Evolutionary conservation across 2,329 filamentous ascomycete species (phyloP).

Genomic region (Immersiporthe knoxdaviesiana): DNA sequence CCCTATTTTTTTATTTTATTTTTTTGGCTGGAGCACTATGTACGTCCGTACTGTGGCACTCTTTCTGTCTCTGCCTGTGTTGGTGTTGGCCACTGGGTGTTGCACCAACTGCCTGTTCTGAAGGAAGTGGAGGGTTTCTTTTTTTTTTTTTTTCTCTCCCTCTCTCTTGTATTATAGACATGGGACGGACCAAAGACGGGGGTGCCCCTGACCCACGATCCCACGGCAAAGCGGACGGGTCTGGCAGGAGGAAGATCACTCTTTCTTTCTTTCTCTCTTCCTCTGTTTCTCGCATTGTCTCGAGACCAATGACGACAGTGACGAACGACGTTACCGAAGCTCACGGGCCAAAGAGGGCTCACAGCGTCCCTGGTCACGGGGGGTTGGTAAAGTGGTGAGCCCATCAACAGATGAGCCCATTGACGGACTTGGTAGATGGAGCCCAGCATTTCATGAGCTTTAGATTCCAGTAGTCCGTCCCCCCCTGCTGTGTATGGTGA

Average conservation of each 20-base stretch:
- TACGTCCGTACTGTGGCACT: no score
- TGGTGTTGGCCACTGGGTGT: not conserved
- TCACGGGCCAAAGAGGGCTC: constrained; percentile 5
- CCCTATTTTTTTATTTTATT: constrained; percentile 24
- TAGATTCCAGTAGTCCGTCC: not conserved
- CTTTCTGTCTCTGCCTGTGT: constrained; percentile 1
- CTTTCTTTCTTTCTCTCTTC: not conserved
- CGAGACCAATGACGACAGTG: constrained; percentile 24
- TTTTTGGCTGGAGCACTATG: not conserved
- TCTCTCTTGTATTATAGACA: constrained; percentile 3
- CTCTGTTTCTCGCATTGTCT: not conserved
- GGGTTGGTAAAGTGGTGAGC: not conserved
- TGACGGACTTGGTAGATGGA: not conserved
- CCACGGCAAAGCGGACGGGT: constrained; percentile 4
- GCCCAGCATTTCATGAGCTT: not conserved
- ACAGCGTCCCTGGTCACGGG: not conserved
- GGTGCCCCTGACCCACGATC: not conserved
- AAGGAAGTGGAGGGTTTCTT: not conserved
- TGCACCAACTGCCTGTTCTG: constrained; percentile 16
- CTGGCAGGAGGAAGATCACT: not conserved
- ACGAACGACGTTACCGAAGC: not conserved
- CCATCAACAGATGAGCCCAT: constrained; percentile 1
- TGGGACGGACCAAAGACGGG: not conserved
- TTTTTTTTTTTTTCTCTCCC: not conserved
- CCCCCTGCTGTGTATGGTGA: not conserved